Conservation (phyloP, 176 grass and related monocot species). For the Triticum turgidum region DNA sequence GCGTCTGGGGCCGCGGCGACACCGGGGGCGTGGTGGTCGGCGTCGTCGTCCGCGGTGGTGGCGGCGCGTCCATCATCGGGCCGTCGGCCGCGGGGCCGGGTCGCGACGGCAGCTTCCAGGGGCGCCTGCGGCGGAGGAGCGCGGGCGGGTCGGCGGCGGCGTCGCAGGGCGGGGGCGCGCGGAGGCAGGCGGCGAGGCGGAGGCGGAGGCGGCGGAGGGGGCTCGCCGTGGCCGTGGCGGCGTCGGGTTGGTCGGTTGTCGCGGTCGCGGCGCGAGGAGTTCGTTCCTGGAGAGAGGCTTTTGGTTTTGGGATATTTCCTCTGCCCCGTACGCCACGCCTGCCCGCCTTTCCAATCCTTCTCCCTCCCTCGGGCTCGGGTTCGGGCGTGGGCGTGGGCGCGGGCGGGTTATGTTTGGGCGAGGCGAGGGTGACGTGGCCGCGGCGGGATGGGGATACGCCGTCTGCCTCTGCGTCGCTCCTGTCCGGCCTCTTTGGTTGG, state of each 20-base stretch:
- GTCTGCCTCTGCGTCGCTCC: background rate
- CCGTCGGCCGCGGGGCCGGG: too few species aligned
- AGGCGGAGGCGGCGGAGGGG: slow-evolving; percentile 43
- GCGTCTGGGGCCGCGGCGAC: background rate
- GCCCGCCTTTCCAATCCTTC: background rate
- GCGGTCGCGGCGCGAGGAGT: slow-evolving; percentile 32
- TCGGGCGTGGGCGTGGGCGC: too few species aligned
- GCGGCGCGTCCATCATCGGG: slow-evolving; percentile 53
- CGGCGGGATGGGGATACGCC: background rate
- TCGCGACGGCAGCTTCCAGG: slow-evolving; percentile 31
- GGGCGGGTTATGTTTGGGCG: background rate
- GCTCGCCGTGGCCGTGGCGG: slow-evolving; percentile 11
- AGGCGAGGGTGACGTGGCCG: background rate
- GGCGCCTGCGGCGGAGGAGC: slow-evolving; percentile 16
- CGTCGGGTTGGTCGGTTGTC: background rate
- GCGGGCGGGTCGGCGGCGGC: background rate
- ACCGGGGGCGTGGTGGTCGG: background rate
- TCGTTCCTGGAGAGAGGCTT: background rate
- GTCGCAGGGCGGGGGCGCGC: background rate
- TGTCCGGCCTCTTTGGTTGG: background rate
- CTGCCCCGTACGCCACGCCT: background rate
- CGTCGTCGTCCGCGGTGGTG: background rate
- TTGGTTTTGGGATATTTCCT: slow-evolving; percentile 39
- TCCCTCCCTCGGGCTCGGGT: background rate
- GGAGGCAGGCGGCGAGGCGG: slow-evolving; percentile 43